Evolutionary conservation across 2,329 filamentous ascomycete species (phyloP), one percentile per base, ranked within the genome.

Genomic region (Hypoxylon sp.): DNA sequence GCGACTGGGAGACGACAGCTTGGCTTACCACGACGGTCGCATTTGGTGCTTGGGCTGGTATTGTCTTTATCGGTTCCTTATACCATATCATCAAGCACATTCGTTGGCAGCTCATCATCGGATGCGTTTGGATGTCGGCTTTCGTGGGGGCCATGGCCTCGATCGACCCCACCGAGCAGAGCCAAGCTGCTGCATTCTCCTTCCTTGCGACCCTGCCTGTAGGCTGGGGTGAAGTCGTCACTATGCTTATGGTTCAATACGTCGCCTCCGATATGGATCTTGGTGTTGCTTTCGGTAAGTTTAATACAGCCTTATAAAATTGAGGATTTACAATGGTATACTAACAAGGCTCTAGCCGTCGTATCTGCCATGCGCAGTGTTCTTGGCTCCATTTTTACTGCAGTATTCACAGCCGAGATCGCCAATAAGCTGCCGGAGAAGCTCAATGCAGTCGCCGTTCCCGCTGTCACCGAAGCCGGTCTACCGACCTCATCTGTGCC

Each of bases 1-100:
- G 38, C 35, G 45, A 49, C 8, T 65, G 64, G 64, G 60, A 56
- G 54, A 53, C 62, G 20, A 60, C 63, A 12, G 67, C 66, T 6
- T 68, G 65, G 63, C 52, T 62, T 16, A 65, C 67, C 3, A 62
- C 57, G 7, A 64, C 65, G 9, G 59, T 67, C 7, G 64, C 61
- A 7, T 67, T 68, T 21, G 66, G 65, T 23, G 55, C 66, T 23
- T 61, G 66, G 35, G 61, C 63, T 12, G 68, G 66, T 26, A 69
- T 71, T 36, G 41, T 60, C 20, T 46, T 67, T 26, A 53, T 64
- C 25, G 64, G 64, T 26, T 46, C 63, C 17, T 32, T 66, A 3
- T 62, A 65, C 61, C 30, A 57, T 57, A 48, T 66, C 46, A 34
- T 69, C 56, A 48, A 50, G 35, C 50, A 51, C 42, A 45, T 51